Percentiles rank a stretch among this genome's conserved stretches.
Evolutionary conservation across 2,329 filamentous ascomycete species (phyloP).

Genomic region (Diaporthe australafricana): DNA sequence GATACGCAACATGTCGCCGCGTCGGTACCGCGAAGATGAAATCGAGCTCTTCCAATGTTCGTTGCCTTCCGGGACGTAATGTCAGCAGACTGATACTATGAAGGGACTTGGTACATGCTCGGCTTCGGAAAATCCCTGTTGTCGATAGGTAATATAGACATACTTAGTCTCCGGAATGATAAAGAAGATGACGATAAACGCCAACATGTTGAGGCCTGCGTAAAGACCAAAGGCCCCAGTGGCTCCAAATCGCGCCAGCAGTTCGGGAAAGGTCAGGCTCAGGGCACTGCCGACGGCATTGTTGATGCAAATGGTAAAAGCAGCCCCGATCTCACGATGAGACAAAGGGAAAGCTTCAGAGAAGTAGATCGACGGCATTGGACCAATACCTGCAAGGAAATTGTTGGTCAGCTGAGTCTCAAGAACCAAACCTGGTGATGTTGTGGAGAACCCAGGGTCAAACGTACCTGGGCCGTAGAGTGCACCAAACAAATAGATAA

Average conservation of each 20-base stretch:
- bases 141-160: neutral
- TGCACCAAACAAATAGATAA: conserved; percentile 67
- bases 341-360: conserved; percentile 67
- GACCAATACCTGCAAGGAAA: conserved; percentile 43
- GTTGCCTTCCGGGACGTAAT: conserved; percentile 43
- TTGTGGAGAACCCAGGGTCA: neutral
- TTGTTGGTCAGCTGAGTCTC: neutral
- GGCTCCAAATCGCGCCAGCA: conserved; percentile 51
- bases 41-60: conserved; percentile 60
- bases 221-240: conserved; percentile 70
- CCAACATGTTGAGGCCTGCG: conserved; percentile 67
- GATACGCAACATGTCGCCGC: conserved; percentile 47
- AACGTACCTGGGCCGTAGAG: conserved; percentile 58
- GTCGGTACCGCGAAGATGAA: conserved; percentile 52
- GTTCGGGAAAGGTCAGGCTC: conserved; percentile 58
- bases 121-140: neutral
- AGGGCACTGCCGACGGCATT: conserved; percentile 44
- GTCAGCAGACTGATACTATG: neutral
- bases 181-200: conserved; percentile 73
- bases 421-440: neutral
- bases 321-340: conserved; percentile 56
- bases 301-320: conserved; percentile 48
- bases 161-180: conserved; percentile 67
- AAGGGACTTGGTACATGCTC: neutral
- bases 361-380: conserved; percentile 57